Percentiles rank a stretch among this genome's conserved stretches.
Conservation (phyloP, 768 basidiomycete species). For the Vararia minispora region DNA sequence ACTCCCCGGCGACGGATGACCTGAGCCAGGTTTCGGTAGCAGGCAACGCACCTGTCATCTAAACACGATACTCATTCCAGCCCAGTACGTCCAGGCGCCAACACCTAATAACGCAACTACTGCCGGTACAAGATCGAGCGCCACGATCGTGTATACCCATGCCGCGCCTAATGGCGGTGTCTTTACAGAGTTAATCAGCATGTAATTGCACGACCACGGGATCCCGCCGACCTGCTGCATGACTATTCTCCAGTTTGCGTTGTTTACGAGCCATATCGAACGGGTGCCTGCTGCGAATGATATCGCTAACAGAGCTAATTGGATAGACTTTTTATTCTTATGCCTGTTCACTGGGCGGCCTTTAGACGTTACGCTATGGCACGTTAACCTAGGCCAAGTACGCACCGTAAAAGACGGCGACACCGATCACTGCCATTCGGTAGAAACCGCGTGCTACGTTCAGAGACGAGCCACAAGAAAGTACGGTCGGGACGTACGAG, state of each 20-base stretch:
- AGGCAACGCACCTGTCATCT: background rate
- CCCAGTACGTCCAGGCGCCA: constrained; percentile 51
- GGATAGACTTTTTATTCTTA: constrained; percentile 42
- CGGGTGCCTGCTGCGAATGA: constrained; percentile 49
- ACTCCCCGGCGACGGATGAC: too few species aligned
- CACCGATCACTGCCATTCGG: constrained; percentile 43
- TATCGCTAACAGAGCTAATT: constrained; percentile 46
- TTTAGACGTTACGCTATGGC: constrained; percentile 1
- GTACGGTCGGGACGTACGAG: constrained; percentile 40
- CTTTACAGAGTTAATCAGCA: constrained; percentile 25
- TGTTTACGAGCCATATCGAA: constrained; percentile 61
- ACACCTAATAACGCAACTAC: constrained; percentile 42
- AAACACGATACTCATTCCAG: constrained; percentile 32
- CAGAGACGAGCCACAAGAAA: background rate
- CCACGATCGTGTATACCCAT: constrained; percentile 69
- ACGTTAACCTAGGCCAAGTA: background rate
- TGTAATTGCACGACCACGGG: background rate
- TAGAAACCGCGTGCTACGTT: background rate
- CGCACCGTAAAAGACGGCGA: constrained; percentile 73
- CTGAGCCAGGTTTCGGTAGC: background rate
- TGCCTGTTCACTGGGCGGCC: constrained; percentile 48
- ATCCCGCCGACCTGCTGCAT: constrained; percentile 54
- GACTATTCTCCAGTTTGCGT: constrained; percentile 55
- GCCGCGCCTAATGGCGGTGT: constrained; percentile 67
- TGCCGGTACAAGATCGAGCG: constrained; percentile 55